phyloP scores from a whole-genome alignment of 1,139 yeast species.

The Hyphopichia buzzinii region DNA sequence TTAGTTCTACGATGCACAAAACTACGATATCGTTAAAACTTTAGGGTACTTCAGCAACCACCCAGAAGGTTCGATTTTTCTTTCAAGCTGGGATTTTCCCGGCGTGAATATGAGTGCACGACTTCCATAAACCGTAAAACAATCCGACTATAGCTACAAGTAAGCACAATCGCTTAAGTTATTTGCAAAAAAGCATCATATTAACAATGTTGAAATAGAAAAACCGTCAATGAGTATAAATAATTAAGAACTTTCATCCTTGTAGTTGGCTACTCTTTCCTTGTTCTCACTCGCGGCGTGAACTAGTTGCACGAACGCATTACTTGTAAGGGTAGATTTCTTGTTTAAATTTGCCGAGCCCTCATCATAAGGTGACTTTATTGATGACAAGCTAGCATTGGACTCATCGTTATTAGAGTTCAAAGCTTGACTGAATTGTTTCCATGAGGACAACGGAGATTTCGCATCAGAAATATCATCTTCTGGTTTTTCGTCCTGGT shows the following conservation, averaged over 20 bases:
- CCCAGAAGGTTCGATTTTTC: too few relatives aligned
- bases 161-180: too few relatives aligned
- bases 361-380: slow-evolving; percentile 11
- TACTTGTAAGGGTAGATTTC: slow-evolving; percentile 22
- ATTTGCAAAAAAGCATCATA: too few relatives aligned
- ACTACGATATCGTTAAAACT: too few relatives aligned
- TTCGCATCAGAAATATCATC: not conserved
- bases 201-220: too few relatives aligned
- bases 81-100: too few relatives aligned
- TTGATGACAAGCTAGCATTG: slow-evolving; percentile 17
- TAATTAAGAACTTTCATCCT: slow-evolving; percentile 18
- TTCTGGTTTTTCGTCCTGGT: not conserved
- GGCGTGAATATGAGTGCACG: too few relatives aligned
- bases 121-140: too few relatives aligned
- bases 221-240: too few relatives aligned
- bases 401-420: slow-evolving; percentile 12
- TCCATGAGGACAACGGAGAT: slow-evolving; percentile 17
- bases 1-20: too few relatives aligned
- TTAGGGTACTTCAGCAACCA: too few relatives aligned
- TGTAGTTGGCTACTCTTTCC: slow-evolving; percentile 50
- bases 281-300: slow-evolving; percentile 67
- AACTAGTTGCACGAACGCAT: slow-evolving; percentile 72
- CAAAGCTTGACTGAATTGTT: slow-evolving; percentile 22
- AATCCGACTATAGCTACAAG: too few relatives aligned
- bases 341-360: not conserved